Evolutionary conservation across 768 basidiomycete genomes (phyloP), one percentile per base, ranked within the genome.

Genomic region (Podaxis carcinomalis): DNA sequence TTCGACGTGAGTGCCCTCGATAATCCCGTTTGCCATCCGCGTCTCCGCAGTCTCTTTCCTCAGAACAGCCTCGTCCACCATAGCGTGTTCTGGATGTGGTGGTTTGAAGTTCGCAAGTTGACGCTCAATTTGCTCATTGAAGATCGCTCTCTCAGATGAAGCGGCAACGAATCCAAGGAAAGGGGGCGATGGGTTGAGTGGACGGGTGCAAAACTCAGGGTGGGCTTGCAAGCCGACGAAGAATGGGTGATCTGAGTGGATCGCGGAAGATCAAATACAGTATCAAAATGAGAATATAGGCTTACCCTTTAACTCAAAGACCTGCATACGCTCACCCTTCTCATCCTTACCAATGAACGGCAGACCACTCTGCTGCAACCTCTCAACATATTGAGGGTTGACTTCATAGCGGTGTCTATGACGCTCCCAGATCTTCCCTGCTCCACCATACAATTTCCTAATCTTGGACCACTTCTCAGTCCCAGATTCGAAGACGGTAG

Each of bases 191-290:
- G 97, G 97, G 76, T 99, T 98, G 46, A 99, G 79, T 1, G 97
- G 97, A 28, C 97, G 88, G 23, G 97, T 95, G 78, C 96, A 98
- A 77, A 99, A 95, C 74, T 99, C 97, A 0, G 97, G 97, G 69
- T 99, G 97, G 0, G 97, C 93, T 77, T 99, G 97, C 47, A 99
- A 80, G 23, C 86, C 97, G 47, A 96, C 77, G 70, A 95, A 98
- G 80, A 85, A 99, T 1, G 94, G 92, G 74, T 99, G 97, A 66
- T 92, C 95, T 93, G 59, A 4, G 51, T 40, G 39, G 58, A 10
- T 52, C 32, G 25, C 19, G 23, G 55, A 52, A 56, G 23, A 23
- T 39, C 27, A 14, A 21, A 55, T 47, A 54, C 11, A 9, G 42
- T 25, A 28, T 21, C 40, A 49, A 36, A 49, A 46, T 25, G 32